A percentile compares a stretch with the other conserved stretches of the same genome.
phyloP scores from a whole-genome alignment of 2,329 filamentous ascomycete species.

The Colletotrichum sublineola region DNA sequence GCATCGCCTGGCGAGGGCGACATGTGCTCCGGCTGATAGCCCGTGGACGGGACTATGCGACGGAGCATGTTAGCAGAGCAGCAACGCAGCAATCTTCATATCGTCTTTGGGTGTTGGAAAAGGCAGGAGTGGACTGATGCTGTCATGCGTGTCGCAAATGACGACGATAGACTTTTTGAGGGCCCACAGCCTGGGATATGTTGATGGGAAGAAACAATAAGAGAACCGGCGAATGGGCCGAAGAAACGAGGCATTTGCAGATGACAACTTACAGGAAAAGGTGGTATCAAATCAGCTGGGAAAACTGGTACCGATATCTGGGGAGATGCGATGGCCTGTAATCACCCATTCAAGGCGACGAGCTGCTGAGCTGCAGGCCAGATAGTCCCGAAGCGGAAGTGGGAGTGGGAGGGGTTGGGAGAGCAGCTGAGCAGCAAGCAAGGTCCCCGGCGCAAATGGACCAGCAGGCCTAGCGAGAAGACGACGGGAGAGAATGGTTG shows the following conservation, averaged over 20 bases:
- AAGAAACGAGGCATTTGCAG: slow-evolving; percentile 8
- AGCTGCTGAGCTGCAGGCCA: slow-evolving; percentile 40
- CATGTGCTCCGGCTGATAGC: slow-evolving; percentile 59
- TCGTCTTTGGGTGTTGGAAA: slow-evolving; percentile 17
- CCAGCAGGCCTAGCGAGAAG: slow-evolving; percentile 12
- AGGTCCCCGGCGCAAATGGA: slow-evolving; percentile 37
- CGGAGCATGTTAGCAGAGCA: slow-evolving; percentile 41
- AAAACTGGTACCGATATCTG: background rate
- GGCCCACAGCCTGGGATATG: slow-evolving; percentile 24
- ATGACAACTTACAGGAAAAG: slow-evolving; percentile 31
- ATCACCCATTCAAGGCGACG: slow-evolving; percentile 32
- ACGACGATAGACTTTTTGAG: slow-evolving; percentile 17
- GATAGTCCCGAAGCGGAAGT: slow-evolving; percentile 28
- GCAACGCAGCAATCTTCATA: slow-evolving; percentile 25
- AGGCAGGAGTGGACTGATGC: slow-evolving; percentile 9
- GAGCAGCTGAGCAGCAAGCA: slow-evolving; percentile 20
- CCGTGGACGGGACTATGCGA: slow-evolving; percentile 35
- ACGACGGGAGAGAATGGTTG: background rate
- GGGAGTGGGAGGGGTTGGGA: slow-evolving; percentile 25
- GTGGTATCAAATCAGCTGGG: slow-evolving; percentile 26
- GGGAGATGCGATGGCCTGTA: slow-evolving; percentile 10
- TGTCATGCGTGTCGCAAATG: slow-evolving; percentile 27
- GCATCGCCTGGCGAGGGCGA: slow-evolving; percentile 71
- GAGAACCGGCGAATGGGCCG: background rate
- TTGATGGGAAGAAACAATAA: slow-evolving; percentile 11